Conservation (phyloP, 1,139 yeast species). For the Nematodospora anomalae region DNA sequence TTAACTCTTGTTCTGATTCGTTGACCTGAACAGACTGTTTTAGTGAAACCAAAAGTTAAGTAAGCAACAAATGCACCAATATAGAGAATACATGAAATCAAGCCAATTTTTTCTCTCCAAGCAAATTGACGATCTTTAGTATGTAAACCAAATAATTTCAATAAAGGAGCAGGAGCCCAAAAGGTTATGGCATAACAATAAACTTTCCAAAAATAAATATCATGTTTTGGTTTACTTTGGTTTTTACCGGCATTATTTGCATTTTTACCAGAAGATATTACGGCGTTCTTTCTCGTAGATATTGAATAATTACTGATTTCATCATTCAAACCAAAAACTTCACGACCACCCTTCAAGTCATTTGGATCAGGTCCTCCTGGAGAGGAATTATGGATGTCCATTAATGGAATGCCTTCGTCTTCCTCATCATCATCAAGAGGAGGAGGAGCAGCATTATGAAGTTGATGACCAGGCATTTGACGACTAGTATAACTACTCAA, state of each 20-base stretch:
- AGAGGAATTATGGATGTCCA: conserved; percentile 32
- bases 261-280: conserved; percentile 21
- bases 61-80: conserved; percentile 81
- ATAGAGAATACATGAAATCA: conserved; percentile 70
- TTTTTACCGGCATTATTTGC: conserved; percentile 12
- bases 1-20: conserved; percentile 55
- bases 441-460: conserved; percentile 16
- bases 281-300: conserved; percentile 30
- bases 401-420: conserved; percentile 48
- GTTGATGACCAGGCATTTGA: conserved; percentile 2
- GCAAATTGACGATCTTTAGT: conserved; percentile 86
- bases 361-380: conserved; percentile 9
- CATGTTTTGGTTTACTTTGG: conserved; percentile 21
- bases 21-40: conserved; percentile 69
- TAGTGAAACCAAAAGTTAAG: conserved; percentile 89
- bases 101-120: conserved; percentile 94
- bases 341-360: conserved; percentile 43
- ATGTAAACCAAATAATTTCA: conserved; percentile 73
- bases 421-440: conserved; percentile 19
- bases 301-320: conserved; percentile 35
- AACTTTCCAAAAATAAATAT: conserved; percentile 70
- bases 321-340: conserved; percentile 61
- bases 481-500: conserved; percentile 6
- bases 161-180: conserved; percentile 85
- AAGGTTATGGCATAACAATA: conserved; percentile 81